Conservation (phyloP, 2,329 filamentous ascomycete species). For the Aspergillus sp. region DNA sequence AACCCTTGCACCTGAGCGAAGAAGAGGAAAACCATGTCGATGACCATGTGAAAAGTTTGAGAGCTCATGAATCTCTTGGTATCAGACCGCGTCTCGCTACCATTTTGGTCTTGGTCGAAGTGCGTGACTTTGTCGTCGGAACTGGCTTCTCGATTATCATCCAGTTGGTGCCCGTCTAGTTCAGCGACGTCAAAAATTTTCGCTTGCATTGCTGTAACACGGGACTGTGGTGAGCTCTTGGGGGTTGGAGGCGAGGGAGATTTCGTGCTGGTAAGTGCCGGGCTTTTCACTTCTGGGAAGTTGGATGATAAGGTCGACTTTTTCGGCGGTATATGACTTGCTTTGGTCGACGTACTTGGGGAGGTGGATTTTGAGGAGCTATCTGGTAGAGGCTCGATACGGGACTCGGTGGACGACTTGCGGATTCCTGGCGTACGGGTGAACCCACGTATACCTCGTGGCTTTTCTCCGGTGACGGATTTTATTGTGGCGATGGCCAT, state of each 20-base stretch:
- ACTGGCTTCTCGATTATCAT: conserved; percentile 10
- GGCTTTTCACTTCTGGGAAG: background rate
- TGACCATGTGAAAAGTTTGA: conserved; percentile 28
- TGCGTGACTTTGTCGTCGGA: conserved; percentile 22
- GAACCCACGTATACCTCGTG: conserved; percentile 35
- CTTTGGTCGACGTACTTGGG: background rate
- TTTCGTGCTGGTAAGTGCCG: background rate
- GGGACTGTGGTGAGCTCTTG: background rate
- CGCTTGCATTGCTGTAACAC: conserved; percentile 5
- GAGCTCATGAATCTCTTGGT: conserved; percentile 18
- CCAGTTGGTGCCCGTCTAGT: conserved; percentile 35
- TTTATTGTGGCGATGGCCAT: conserved; percentile 9
- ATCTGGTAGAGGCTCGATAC: conserved; percentile 21
- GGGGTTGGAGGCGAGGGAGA: conserved; percentile 2
- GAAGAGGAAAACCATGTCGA: conserved; percentile 31
- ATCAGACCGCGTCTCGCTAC: conserved; percentile 4
- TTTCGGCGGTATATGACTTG: conserved; percentile 1
- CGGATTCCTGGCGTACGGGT: conserved; percentile 35
- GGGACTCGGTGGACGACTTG: conserved; percentile 28
- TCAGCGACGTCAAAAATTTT: conserved; percentile 33
- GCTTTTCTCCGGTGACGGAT: conserved; percentile 12
- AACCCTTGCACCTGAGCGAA: conserved; percentile 27
- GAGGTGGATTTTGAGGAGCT: background rate
- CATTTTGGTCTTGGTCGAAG: conserved; percentile 18
- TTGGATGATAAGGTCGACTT: conserved; percentile 10